Base-by-base conservation (phyloP, 495 filamentous ascomycete genomes). In the Podospora tetraspora region DNA sequence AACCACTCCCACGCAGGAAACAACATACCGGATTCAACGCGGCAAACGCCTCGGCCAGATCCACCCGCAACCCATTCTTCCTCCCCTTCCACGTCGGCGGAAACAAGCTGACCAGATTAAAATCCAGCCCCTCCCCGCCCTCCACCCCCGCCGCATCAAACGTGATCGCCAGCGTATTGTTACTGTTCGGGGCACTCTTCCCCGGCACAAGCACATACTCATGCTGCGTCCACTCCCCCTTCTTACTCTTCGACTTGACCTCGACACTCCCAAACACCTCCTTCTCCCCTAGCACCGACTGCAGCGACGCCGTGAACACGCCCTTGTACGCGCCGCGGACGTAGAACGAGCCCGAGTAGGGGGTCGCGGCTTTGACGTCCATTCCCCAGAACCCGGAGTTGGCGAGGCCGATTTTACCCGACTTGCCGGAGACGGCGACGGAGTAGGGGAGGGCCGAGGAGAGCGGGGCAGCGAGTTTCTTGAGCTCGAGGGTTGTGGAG, bases 71-170 rank as follows among this genome's bases (percentile, higher is more conserved):
- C 0, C 90, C 90, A 71, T 92, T 91, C 13, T 79, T 71, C 30
- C 88, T 78, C 30, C 80, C 79, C 61, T 88, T 89, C 68, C 83
- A 91, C 8, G 89, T 91, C 7, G 88, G 88, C 3, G 88, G 88
- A 74, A 91, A 92, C 29, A 92, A 68, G 57, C 85, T 85, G 68
- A 91, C 85, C 32, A 90, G 74, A 62, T 87, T 85, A 71, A 92
- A 89, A 66, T 88, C 86, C 62, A 91, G 82, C 5, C 79, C 81
- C 5, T 79, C 81, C 7, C 75, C 77, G 0, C 78, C 80, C 22
- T 74, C 72, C 11, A 79, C 77, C 56, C 80, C 80, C 10, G 80
- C 73, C 1, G 80, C 78, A 69, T 90, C 81, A 67, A 89, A 86
- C 5, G 85, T 85, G 34, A 91, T 69, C 3, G 82, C 82, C 72